Percentiles rank a stretch among this genome's conserved stretches.
Evolutionary conservation across 805 yeast species (phyloP).

Genomic region (Zygoascus biomembranicola): DNA sequence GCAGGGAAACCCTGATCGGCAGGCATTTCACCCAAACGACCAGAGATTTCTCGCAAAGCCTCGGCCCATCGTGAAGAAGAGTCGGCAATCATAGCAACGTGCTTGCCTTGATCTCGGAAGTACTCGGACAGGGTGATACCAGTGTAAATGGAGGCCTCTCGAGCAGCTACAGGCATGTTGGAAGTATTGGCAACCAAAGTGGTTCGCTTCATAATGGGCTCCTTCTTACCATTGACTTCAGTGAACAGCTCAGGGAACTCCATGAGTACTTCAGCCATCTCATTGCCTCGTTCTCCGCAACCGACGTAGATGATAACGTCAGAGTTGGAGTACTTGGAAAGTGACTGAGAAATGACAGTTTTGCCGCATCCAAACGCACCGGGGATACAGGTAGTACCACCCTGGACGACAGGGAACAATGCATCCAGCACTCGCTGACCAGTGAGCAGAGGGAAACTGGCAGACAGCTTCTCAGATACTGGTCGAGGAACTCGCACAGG

Average conservation of each 20-base stretch:
- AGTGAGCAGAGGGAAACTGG: conserved; percentile 90
- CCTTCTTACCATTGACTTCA: conserved; percentile 85
- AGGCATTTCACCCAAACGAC: conserved; percentile 99
- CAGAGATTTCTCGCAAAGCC: conserved; percentile 98
- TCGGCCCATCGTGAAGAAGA: conserved; percentile 99
- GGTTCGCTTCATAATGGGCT: conserved; percentile 99
- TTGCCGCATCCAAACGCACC: conserved; percentile 99
- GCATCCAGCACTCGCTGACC: conserved; percentile 99
- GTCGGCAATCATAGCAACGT: conserved; percentile 99
- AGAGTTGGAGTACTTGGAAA: conserved; percentile 95
- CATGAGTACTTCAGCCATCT: conserved; percentile 99
- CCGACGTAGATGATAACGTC: conserved; percentile 95
- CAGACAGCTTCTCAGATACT: conserved; percentile 86
- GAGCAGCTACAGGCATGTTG: conserved; percentile 99
- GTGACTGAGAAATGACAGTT: conserved; percentile 94
- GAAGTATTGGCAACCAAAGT: conserved; percentile 97
- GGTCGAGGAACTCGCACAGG: conserved; percentile 99
- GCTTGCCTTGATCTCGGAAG: conserved; percentile 99
- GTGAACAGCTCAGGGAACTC: conserved; percentile 98
- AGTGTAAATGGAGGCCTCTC: conserved; percentile 98
- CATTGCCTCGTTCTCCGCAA: conserved; percentile 96
- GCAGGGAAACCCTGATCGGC: conserved; percentile 99
- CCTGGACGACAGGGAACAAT: conserved; percentile 97
- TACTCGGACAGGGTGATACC: conserved; percentile 98
- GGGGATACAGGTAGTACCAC: conserved; percentile 99